phyloP scores from a whole-genome alignment of 805 yeast genomes.

The Saturnispora gosingensis region DNA sequence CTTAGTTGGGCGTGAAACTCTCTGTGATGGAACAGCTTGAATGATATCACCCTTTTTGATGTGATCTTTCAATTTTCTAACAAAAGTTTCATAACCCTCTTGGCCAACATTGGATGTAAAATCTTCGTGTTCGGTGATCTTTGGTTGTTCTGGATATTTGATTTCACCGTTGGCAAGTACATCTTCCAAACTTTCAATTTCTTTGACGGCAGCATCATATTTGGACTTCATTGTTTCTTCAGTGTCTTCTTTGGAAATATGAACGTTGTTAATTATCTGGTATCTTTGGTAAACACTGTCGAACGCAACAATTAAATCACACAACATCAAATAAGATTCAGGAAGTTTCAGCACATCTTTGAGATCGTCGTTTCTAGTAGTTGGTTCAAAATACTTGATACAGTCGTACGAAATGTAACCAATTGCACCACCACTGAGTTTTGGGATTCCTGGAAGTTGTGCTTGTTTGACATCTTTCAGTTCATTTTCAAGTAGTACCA shows the following conservation, averaged over 20 bases:
- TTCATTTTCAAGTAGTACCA: constrained; percentile 64
- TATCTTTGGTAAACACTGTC: constrained; percentile 92
- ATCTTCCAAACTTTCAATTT: constrained; percentile 47
- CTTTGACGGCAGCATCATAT: constrained; percentile 43
- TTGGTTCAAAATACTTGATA: constrained; percentile 93
- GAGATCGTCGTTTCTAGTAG: constrained; percentile 58
- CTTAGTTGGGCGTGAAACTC: constrained; percentile 91
- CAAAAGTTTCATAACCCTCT: constrained; percentile 86
- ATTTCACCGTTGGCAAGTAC: constrained; percentile 35
- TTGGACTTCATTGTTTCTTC: constrained; percentile 32
- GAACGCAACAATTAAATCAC: constrained; percentile 81
- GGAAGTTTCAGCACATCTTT: constrained; percentile 80
- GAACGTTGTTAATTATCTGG: constrained; percentile 78
- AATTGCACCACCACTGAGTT: constrained; percentile 88
- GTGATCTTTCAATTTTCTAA: constrained; percentile 62
- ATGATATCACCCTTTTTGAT: constrained; percentile 88
- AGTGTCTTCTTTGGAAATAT: constrained; percentile 30
- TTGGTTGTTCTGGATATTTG: constrained; percentile 67
- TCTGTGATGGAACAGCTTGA: constrained; percentile 97
- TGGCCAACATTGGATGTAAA: constrained; percentile 89
- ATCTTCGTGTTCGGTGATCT: constrained; percentile 54
- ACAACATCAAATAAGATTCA: constrained; percentile 86
- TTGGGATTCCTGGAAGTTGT: constrained; percentile 72
- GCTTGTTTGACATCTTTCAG: constrained; percentile 58
- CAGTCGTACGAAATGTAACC: constrained; percentile 97